Evolutionary conservation across 352 stramenopile genomes (phyloP).

Genomic region (Pythium sp.): DNA sequence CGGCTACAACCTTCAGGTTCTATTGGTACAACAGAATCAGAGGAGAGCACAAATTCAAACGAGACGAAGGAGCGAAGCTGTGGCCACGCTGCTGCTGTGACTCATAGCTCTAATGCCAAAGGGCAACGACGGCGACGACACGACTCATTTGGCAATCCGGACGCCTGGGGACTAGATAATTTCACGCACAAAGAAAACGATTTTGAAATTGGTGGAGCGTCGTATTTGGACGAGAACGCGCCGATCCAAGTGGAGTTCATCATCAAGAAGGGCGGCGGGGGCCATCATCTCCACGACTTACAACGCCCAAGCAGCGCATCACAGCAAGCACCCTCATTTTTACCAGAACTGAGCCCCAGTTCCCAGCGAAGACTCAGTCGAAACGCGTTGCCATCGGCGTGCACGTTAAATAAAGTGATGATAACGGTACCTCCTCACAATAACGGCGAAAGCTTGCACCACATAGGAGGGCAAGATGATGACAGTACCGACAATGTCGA

Average conservation of each 20-base stretch:
- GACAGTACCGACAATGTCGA: neutral
- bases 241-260: conserved; percentile 21
- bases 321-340: neutral
- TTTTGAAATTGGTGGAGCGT: neutral
- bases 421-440: neutral
- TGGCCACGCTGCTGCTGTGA: neutral
- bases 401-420: neutral
- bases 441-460: neutral
- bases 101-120: neutral
- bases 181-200: neutral
- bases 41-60: no score
- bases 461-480: neutral
- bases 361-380: conserved; percentile 1
- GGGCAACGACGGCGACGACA: neutral
- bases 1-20: no score
- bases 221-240: conserved; percentile 6
- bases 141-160: neutral
- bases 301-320: neutral
- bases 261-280: neutral
- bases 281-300: neutral
- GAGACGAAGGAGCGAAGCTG: no score
- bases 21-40: no score
- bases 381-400: neutral
- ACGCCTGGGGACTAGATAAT: neutral
- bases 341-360: conserved; percentile 13